These are phyloP conservation scores for Sporothrix sp. DNA, from an alignment of 2,329 filamentous ascomycete species.

Conservation along the genomic window DNA sequence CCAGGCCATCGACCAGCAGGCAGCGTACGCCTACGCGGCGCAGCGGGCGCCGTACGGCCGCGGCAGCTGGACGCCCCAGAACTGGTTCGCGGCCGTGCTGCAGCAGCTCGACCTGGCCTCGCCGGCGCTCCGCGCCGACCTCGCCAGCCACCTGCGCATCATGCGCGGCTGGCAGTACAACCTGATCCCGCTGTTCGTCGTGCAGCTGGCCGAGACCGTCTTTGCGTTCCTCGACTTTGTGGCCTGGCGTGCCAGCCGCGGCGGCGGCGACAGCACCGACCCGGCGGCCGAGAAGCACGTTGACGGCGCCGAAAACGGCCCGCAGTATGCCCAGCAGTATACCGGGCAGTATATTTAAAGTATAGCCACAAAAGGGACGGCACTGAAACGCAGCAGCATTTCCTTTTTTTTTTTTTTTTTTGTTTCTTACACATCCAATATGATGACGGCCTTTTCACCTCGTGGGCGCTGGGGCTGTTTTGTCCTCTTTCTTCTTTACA, in stretches of 20 bases:
- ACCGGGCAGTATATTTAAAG: too few species aligned
- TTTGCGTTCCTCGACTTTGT: slow-evolving; percentile 11
- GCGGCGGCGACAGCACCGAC: neutral
- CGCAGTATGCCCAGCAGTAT: neutral
- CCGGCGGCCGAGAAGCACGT: neutral
- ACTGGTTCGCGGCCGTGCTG: slow-evolving; percentile 29
- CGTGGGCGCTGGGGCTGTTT: neutral
- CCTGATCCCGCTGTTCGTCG: slow-evolving; percentile 24
- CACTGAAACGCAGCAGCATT: too few species aligned
- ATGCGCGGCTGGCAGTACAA: slow-evolving; percentile 31
- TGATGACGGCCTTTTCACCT: too few species aligned
- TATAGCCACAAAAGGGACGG: too few species aligned
- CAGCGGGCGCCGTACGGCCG: slow-evolving; percentile 24
- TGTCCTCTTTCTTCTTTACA: neutral
- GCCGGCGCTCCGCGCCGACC: slow-evolving; percentile 18
- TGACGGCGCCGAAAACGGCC: neutral
- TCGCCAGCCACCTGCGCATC: slow-evolving; percentile 22
- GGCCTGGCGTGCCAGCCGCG: neutral
- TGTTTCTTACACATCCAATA: too few species aligned
- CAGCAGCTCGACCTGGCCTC: slow-evolving; percentile 22
- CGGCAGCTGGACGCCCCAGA: slow-evolving; percentile 30
- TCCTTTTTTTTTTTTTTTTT: too few species aligned
- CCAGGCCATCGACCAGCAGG: slow-evolving; percentile 25
- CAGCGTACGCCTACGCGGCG: slow-evolving; percentile 16
- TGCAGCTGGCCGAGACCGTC: slow-evolving; percentile 18